Evolutionary conservation across 2,329 filamentous ascomycete species (phyloP).

Genomic region (Aspergillus aculeatinus): DNA sequence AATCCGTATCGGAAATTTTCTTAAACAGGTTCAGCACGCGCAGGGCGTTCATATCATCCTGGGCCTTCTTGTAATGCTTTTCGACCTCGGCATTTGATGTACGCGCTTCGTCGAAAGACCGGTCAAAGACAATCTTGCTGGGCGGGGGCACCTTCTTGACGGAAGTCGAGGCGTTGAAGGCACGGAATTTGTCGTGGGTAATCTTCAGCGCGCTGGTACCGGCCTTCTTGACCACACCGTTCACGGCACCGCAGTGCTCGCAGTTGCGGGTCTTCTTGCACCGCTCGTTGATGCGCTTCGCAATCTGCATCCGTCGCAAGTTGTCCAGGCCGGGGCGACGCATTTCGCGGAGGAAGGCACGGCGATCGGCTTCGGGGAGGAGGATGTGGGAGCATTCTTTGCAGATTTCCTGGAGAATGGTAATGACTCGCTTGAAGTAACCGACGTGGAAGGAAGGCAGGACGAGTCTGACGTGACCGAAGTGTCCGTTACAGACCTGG

Average conservation of each 20-base stretch:
- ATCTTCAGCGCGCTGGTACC: constrained; percentile 82
- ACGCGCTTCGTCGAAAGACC: constrained; percentile 77
- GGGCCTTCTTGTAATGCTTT: constrained; percentile 85
- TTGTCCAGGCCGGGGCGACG: constrained; percentile 82
- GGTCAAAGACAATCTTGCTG: constrained; percentile 81
- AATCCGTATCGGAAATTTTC: constrained; percentile 78
- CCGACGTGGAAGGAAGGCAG: constrained; percentile 94
- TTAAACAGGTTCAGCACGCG: constrained; percentile 89
- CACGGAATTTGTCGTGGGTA: constrained; percentile 85
- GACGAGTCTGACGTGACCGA: constrained; percentile 86
- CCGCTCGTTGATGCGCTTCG: constrained; percentile 84
- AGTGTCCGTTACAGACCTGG: constrained; percentile 88
- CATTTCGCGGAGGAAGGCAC: constrained; percentile 74
- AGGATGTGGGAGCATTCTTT: constrained; percentile 87
- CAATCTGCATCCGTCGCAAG: constrained; percentile 75
- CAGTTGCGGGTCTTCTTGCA: constrained; percentile 85
- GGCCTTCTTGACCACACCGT: constrained; percentile 89
- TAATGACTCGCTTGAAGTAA: constrained; percentile 90
- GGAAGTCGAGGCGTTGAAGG: constrained; percentile 85
- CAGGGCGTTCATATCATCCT: constrained; percentile 90
- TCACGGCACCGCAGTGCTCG: constrained; percentile 75
- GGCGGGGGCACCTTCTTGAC: constrained; percentile 78
- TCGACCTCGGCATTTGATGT: constrained; percentile 78
- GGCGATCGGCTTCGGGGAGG: constrained; percentile 75
- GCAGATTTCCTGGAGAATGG: constrained; percentile 92